Conservation (phyloP, 116 monocot genomes). For the Posidonia oceanica region DNA sequence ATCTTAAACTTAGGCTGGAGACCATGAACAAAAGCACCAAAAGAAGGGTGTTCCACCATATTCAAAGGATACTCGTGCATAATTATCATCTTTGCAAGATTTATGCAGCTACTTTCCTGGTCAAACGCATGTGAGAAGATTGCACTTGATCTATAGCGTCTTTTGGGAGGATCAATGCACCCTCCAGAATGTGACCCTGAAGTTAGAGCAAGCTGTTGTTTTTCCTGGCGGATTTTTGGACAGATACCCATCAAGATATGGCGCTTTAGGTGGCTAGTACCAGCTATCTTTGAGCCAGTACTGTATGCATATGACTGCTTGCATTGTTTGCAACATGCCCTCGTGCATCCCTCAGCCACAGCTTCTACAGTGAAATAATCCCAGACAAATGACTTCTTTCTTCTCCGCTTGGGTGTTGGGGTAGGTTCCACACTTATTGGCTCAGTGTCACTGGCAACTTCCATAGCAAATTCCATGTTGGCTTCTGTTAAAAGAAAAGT, state of each 20-base stretch:
- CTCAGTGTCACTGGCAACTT: slow-evolving; percentile 38
- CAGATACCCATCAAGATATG: slow-evolving; percentile 81
- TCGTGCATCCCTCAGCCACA: slow-evolving; percentile 48
- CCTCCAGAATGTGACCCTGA: slow-evolving; percentile 29
- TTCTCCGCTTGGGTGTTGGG: slow-evolving; percentile 37
- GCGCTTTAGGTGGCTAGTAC: slow-evolving; percentile 94
- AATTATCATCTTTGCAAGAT: slow-evolving; percentile 94
- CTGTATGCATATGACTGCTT: slow-evolving; percentile 97
- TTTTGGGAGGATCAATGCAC: slow-evolving; percentile 45
- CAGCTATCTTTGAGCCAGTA: slow-evolving; percentile 83
- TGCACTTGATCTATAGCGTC: slow-evolving; percentile 48
- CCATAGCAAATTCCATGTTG: slow-evolving; percentile 16
- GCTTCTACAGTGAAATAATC: slow-evolving; percentile 86
- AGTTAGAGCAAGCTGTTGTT: slow-evolving; percentile 36
- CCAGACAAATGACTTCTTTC: slow-evolving; percentile 92
- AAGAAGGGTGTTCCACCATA: slow-evolving; percentile 71
- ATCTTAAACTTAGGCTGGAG: slow-evolving; percentile 84
- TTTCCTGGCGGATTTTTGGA: slow-evolving; percentile 57
- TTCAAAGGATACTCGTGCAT: slow-evolving; percentile 85
- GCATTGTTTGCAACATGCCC: slow-evolving; percentile 91
- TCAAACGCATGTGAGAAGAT: slow-evolving; percentile 49
- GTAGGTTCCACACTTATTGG: slow-evolving; percentile 33
- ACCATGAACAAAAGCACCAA: slow-evolving; percentile 57
- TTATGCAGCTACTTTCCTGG: slow-evolving; percentile 50
- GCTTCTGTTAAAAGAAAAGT: slow-evolving; percentile 6